Base-by-base conservation (phyloP, 176 grass and related monocot genomes). In the Saccharum spontaneum region DNA sequence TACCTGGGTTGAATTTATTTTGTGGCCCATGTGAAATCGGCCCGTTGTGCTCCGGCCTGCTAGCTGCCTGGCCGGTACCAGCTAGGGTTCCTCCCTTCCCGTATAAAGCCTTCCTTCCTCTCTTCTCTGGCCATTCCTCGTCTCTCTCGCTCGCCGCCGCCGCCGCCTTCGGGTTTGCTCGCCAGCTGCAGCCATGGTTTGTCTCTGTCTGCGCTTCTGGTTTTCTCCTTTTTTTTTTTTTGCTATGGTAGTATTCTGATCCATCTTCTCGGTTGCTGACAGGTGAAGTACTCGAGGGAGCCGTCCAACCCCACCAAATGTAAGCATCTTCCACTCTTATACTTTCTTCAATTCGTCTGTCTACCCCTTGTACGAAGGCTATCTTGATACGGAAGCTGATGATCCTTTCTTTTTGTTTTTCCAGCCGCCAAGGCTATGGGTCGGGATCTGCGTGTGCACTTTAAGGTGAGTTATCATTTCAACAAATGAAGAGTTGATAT, bases 401-500 rank as follows among this genome's bases (percentile, higher is more conserved):
- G 18, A 22, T 57, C 52, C 17, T 52, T 52, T 49, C 5, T 52
- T 1, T 20, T 54, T 54, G 18, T 22, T 57, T 39, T 79, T 88
- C 63, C 83, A 97, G 94, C 92, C 33, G 68, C 94, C 16, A 97
- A 97, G 90, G 88, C 94, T 52, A 92, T 97, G 94, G 92, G 94
- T 52, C 94, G 76, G 45, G 94, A 97, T 88, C 79, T 97, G 83
- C 91, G 94, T 67, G 94, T 97, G 66, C 94, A 97, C 84, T 94
- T 97, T 79, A 94, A 97, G 94, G 92, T 97, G 69, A 76, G 79
- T 57, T 57, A 0, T 22, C 22, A 6, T n/a, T n/a, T n/a, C n/a
- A 57, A 8, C 2, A 22, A 22, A 57, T 57, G 18, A 57, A 57
- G 52, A 22, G 8, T 57, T 57, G 52, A 8, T 57, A 6, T 57